A percentile compares a stretch with the other conserved stretches of the same genome.
Evolutionary conservation across 306 rosid genomes (phyloP).

Genomic region (Oxytropis ochrocephala): DNA sequence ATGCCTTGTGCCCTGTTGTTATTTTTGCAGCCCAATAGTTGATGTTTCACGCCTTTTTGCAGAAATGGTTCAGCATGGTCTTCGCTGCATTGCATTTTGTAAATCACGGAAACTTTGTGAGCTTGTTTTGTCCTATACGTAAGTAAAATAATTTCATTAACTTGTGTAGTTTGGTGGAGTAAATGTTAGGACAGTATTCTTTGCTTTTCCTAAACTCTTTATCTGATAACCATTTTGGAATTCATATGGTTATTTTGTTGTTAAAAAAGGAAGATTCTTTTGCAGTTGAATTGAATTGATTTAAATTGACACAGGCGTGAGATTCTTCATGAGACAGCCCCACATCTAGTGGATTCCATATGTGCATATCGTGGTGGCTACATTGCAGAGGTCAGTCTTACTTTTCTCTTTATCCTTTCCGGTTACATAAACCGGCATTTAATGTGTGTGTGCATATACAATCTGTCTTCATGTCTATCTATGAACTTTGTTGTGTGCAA

Average conservation of each 20-base stretch:
- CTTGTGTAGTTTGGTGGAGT: slow-evolving; percentile 27
- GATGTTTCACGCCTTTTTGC: slow-evolving; percentile 72
- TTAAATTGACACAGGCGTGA: slow-evolving; percentile 56
- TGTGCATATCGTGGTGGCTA: slow-evolving; percentile 92
- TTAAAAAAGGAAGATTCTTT: slow-evolving; percentile 9
- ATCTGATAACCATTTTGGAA: slow-evolving; percentile 13
- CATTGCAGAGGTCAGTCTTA: slow-evolving; percentile 57
- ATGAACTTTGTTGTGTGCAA: not conserved
- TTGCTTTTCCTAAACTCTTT: slow-evolving; percentile 15
- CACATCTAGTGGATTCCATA: slow-evolving; percentile 58
- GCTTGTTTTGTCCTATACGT: slow-evolving; percentile 78
- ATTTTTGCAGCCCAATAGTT: slow-evolving; percentile 60
- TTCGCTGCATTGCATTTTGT: slow-evolving; percentile 90
- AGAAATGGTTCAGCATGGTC: slow-evolving; percentile 98
- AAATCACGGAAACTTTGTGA: slow-evolving; percentile 87
- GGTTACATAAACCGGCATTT: not conserved
- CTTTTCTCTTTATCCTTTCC: not conserved
- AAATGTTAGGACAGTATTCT: not conserved
- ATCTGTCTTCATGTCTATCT: not conserved
- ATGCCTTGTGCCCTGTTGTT: slow-evolving; percentile 10
- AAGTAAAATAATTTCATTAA: slow-evolving; percentile 36
- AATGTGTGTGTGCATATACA: not conserved
- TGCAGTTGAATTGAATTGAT: slow-evolving; percentile 21
- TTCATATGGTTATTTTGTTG: not conserved
- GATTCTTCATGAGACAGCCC: slow-evolving; percentile 75